Evolutionary conservation across 2,329 filamentous ascomycete genomes (phyloP), one percentile per base, ranked within the genome.

Genomic region (Bisporella sp.): DNA sequence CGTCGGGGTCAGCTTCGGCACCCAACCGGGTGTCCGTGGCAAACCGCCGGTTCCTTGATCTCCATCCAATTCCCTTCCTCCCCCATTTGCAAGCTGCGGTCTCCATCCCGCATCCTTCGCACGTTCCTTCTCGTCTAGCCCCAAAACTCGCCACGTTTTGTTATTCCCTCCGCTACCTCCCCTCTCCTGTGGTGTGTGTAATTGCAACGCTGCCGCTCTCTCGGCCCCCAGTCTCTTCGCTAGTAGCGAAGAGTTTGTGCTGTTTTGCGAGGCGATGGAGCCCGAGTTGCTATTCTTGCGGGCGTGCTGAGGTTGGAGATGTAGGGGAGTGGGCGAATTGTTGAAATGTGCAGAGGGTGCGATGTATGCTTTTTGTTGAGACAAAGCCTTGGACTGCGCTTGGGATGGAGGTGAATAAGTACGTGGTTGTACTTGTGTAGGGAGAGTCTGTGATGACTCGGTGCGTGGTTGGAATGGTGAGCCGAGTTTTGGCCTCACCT

Each of bases 1-100:
- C 50, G 80, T 82, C 3, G 85, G 85, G 43, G 84, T 88, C 59
- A 88, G 61, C 57, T 75, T 77, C 3, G 83, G 83, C 57, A 81
- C 71, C 81, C 82, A 84, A 1, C 74, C 73, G 0, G 81, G 80
- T 37, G 75, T 77, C 35, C 64, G 66, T 1, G 75, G 74, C 41
- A 73, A 59, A 30, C 61, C 57, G 37, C 3, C 32, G 8, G 12
- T 13, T n/a, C 12, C 28, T 40, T 31, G 6, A 45, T 30, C 8
- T 33, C 45, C 30, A 30, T 33, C 5, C 47, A 29, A 31, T 33
- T 35, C 37, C 46, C 44, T 42, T 21, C 30, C 31, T 21, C 35
- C 29, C 40, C 7, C 41, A 48, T 7, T 41, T 40, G 6, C 13
- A 4, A 59, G 35, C 53, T 57, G 57, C 2, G 60, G 62, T 49